These are phyloP conservation scores for Saccharomycopsis babjevae DNA, from an alignment of 805 yeast genomes.

Conservation along the genomic window DNA sequence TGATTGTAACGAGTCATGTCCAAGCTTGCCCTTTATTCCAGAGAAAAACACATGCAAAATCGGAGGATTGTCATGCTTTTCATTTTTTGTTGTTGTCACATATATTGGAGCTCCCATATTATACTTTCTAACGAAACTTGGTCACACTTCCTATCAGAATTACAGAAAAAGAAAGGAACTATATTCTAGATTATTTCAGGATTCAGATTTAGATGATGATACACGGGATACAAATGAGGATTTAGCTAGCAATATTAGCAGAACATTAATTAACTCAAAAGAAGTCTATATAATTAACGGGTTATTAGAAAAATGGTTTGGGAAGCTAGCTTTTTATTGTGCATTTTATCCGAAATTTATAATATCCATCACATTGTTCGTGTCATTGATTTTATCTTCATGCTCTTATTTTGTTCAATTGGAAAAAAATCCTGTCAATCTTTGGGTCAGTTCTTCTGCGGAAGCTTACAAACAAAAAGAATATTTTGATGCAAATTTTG, in stretches of 20 bases:
- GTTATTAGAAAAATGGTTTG: constrained; percentile 38
- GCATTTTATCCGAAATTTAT: constrained; percentile 49
- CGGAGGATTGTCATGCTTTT: constrained; percentile 61
- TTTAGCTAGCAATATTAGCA: constrained; percentile 20
- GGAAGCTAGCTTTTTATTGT: constrained; percentile 46
- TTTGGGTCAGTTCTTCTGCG: constrained; percentile 84
- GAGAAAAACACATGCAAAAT: constrained; percentile 35
- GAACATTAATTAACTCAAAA: constrained; percentile 18
- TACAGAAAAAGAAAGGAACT: constrained; percentile 21
- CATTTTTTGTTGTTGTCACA: constrained; percentile 46
- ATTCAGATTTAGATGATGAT: constrained; percentile 16
- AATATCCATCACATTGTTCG: constrained; percentile 31
- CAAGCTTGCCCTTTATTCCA: constrained; percentile 41
- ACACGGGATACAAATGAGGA: constrained; percentile 21
- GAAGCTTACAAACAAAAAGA: constrained; percentile 57
- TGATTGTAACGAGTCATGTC: constrained; percentile 80
- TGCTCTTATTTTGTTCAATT: constrained; percentile 47
- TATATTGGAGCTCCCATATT: constrained; percentile 31
- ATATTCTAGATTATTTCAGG: constrained; percentile 31
- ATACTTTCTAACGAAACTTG: constrained; percentile 17
- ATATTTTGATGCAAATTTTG: constrained; percentile 71
- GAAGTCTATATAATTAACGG: constrained; percentile 40
- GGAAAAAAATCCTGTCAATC: constrained; percentile 69
- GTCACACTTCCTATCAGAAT: constrained; percentile 18
- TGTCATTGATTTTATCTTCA: constrained; percentile 38